Conservation (phyloP, 2,329 filamentous ascomycete species). For the Sclerotinia sclerotiorum region DNA sequence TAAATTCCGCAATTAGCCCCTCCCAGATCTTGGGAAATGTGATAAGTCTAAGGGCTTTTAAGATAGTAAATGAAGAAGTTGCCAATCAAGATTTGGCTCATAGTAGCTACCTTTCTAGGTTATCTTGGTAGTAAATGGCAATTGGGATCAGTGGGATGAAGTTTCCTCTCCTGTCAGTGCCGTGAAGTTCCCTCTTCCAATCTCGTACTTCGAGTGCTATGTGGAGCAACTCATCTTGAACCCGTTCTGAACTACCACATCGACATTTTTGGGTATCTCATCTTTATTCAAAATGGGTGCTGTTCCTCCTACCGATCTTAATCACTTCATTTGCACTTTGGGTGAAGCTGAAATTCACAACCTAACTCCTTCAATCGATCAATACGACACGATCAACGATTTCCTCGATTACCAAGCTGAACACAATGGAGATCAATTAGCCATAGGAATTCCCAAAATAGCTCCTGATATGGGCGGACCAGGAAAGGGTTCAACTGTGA, state of each 20-base stretch:
- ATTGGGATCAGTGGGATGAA: background rate
- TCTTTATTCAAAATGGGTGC: background rate
- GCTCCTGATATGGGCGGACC: background rate
- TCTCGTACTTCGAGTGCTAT: background rate
- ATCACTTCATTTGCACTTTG: constrained; percentile 61
- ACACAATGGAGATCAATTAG: constrained; percentile 3
- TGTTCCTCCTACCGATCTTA: constrained; percentile 2
- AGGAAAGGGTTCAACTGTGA: background rate
- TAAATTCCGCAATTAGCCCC: background rate
- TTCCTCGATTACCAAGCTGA: constrained; percentile 46
- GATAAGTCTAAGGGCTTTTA: background rate
- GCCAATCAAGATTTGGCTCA: background rate
- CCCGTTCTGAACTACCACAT: background rate
- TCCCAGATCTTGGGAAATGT: background rate
- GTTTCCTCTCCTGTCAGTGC: constrained; percentile 7
- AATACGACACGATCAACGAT: constrained; percentile 49
- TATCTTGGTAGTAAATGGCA: background rate
- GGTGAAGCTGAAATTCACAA: constrained; percentile 47
- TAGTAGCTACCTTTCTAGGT: background rate
- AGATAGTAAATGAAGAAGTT: background rate
- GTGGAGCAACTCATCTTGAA: background rate
- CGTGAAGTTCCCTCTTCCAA: background rate
- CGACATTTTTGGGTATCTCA: background rate
- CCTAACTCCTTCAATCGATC: constrained; percentile 47
- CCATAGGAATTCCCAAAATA: background rate